Evolutionary conservation across 345 rosid genomes (phyloP).

Genomic region (Brassica napus): DNA sequence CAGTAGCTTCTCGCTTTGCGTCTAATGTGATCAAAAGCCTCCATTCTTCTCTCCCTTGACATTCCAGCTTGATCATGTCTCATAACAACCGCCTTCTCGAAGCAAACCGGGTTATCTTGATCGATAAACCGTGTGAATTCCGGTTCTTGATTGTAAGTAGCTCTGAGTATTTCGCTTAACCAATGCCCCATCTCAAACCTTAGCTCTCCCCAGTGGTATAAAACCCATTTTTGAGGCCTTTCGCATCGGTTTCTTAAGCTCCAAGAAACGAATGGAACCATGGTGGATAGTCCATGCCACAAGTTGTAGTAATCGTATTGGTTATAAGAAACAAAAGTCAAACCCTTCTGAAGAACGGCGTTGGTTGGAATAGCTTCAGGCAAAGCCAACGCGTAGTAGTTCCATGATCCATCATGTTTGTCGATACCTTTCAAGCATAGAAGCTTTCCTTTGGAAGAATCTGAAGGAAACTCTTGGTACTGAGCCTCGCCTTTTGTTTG

Average conservation of each 20-base stretch:
- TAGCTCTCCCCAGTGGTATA: slow-evolving; percentile 77
- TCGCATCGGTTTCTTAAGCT: slow-evolving; percentile 49
- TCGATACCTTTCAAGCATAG: slow-evolving; percentile 69
- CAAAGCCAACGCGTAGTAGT: slow-evolving; percentile 70
- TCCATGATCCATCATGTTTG: slow-evolving; percentile 71
- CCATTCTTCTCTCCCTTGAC: slow-evolving; percentile 64
- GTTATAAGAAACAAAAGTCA: slow-evolving; percentile 68
- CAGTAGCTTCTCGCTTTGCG: slow-evolving; percentile 58
- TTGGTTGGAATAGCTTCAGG: slow-evolving; percentile 56
- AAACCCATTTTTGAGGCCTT: slow-evolving; percentile 58
- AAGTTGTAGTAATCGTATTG: slow-evolving; percentile 64
- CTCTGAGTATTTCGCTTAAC: slow-evolving; percentile 48
- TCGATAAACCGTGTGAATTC: slow-evolving; percentile 43
- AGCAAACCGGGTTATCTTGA: slow-evolving; percentile 52
- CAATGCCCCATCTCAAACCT: slow-evolving; percentile 54
- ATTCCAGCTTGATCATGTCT: slow-evolving; percentile 81
- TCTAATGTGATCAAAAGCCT: slow-evolving; percentile 61
- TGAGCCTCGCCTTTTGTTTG: slow-evolving; percentile 68
- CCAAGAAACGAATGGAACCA: slow-evolving; percentile 71
- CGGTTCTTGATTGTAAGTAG: slow-evolving; percentile 45
- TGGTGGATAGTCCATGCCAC: slow-evolving; percentile 69
- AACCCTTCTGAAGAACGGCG: slow-evolving; percentile 51
- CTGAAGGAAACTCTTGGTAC: slow-evolving; percentile 65
- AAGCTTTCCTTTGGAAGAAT: slow-evolving; percentile 50
- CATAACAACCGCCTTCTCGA: slow-evolving; percentile 75